Evolutionary conservation across 352 stramenopile species (phyloP).

Genomic region (Phytophthora kernoviae): DNA sequence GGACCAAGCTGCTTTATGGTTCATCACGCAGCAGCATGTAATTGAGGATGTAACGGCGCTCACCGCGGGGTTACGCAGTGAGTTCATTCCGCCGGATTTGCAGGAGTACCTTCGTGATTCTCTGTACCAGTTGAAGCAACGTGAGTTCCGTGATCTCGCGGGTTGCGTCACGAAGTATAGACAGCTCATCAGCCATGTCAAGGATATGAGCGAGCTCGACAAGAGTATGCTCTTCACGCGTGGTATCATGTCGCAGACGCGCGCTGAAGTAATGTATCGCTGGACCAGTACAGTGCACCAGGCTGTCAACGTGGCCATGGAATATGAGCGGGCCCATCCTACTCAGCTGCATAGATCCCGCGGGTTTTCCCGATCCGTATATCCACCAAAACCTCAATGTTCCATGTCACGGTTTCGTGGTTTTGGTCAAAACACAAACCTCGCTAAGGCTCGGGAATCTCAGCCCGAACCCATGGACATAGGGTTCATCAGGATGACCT

Average conservation of each 20-base stretch:
- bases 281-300: not conserved
- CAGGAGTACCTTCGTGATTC: constrained; percentile 7
- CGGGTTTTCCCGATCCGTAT: no score
- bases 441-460: no score
- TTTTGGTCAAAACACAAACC: no score
- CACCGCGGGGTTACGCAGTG: not conserved
- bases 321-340: not conserved
- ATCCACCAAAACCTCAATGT: no score
- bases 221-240: constrained; percentile 10
- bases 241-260: not conserved
- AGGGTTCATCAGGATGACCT: not conserved
- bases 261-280: not conserved
- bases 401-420: no score
- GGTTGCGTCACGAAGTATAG: constrained; percentile 11
- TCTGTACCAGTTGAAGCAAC: constrained; percentile 10
- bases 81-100: constrained; percentile 16
- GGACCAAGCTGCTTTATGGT: constrained; percentile 13
- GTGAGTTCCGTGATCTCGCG: constrained; percentile 5
- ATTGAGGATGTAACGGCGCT: not conserved
- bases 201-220: constrained; percentile 9
- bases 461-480: not conserved
- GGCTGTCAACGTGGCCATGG: not conserved
- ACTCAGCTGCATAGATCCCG: no score
- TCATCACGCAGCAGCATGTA: constrained; percentile 8
- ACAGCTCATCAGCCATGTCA: constrained; percentile 7